Base-by-base conservation (phyloP, 257 asterid genomes). In the Cynanchum wilfordii region DNA sequence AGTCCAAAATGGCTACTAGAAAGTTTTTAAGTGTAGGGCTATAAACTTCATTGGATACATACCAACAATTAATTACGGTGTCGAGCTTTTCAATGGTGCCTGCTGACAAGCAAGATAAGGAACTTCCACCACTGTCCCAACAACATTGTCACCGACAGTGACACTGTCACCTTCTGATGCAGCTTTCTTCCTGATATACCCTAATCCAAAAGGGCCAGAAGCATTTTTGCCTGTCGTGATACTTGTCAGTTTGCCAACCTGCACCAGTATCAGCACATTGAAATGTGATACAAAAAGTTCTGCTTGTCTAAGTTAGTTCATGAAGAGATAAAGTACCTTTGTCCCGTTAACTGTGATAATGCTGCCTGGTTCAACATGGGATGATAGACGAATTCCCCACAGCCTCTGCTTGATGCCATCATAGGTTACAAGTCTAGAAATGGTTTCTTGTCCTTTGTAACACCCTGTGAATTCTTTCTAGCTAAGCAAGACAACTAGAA, bases 401-500 rank as follows among this genome's bases (percentile, higher is more conserved):
- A 94, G 74, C 69, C 84, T 86, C 83, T 94, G 99, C 82, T 91
- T 94, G 84, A 94, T 76, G 70, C 97, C 99, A 82, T 89, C 90
- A 58, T 94, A 94, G 8, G 99, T 91, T 75, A 94, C 87, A 55
- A 94, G 97, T 81, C 97, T 89, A 69, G 99, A 69, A 84, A 94
- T 91, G 84, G 98, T 94, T 82, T 94, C 98, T 80, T 94, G 97
- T 50, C 98, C 98, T 83, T 91, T 94, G 60, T 94, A 94, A 81
- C 98, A 91, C 73, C 98, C 97, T 94, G 90, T 44, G 56, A 74
- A 76, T 52, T 73, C 64, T 68, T 70, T 71, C 54, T 66, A 75
- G 67, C 69, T 80, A 16, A 44, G 57, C 70, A 67, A 13, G 51
- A 10, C 40, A 12, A 63, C 59, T 7, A 33, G 56, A 38, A 19